Conservation (phyloP, 257 asterid genomes). For the Solanum tacnaense region DNA sequence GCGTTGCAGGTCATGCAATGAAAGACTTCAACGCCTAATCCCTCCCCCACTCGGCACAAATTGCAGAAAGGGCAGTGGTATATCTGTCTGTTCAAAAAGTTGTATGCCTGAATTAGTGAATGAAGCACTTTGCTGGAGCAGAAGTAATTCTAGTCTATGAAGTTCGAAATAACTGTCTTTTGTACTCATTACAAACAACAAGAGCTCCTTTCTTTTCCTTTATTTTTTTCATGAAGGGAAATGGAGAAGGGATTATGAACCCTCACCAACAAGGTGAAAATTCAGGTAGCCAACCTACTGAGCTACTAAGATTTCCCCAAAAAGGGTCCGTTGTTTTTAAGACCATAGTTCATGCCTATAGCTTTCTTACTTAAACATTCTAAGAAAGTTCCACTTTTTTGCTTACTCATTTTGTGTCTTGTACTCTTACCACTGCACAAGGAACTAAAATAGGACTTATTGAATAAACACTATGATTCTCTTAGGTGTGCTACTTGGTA, state of each 20-base stretch:
- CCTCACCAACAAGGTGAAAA: neutral
- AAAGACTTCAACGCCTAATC: slow-evolving; percentile 71
- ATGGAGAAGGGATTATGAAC: neutral
- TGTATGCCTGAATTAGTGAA: neutral
- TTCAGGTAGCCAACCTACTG: neutral
- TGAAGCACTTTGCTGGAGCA: neutral
- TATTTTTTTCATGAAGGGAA: neutral
- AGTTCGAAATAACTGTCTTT: neutral
- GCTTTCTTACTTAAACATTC: neutral
- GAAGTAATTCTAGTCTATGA: neutral
- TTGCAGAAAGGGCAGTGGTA: slow-evolving; percentile 95
- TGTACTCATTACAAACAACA: neutral
- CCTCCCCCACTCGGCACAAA: slow-evolving; percentile 83
- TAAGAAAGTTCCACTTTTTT: neutral
- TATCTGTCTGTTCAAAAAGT: slow-evolving; percentile 48
- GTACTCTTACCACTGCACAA: neutral
- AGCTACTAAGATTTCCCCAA: neutral
- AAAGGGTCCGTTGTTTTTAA: neutral
- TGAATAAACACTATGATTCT: neutral
- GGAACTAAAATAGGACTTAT: neutral
- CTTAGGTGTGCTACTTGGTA: neutral
- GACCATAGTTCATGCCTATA: neutral
- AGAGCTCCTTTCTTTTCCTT: neutral
- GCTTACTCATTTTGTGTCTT: neutral
- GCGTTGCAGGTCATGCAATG: slow-evolving; percentile 97